Conservation (phyloP, 2,329 filamentous ascomycete genomes). For the Fusarium zealandicum region DNA sequence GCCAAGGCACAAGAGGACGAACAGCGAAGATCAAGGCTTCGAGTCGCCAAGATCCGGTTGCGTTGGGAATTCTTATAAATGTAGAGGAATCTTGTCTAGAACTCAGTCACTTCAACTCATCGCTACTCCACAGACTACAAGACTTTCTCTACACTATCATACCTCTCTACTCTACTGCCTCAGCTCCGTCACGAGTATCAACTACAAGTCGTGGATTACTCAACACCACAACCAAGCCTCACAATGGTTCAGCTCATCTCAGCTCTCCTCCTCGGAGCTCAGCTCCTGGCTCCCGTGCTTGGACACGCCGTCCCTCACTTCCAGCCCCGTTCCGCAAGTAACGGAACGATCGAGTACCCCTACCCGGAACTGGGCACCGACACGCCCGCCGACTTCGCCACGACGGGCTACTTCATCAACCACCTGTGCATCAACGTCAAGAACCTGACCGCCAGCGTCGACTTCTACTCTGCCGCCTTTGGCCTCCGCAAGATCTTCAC, state of each 20-base stretch:
- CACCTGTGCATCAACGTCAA: slow-evolving; percentile 45
- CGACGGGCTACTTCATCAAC: slow-evolving; percentile 47
- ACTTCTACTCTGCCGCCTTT: slow-evolving; percentile 46
- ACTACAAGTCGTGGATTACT: no score
- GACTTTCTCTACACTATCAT: no score
- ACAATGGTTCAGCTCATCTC: slow-evolving; percentile 1
- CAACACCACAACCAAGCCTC: not conserved
- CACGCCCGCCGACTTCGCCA: slow-evolving; percentile 41
- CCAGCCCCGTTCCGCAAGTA: not conserved
- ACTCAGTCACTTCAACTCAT: no score
- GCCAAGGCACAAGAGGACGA: not conserved
- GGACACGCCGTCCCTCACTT: slow-evolving; percentile 1
- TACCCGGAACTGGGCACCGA: slow-evolving; percentile 27
- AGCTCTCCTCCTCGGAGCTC: not conserved
- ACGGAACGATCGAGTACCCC: slow-evolving; percentile 4
- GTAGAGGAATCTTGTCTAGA: no score
- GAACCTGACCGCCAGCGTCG: slow-evolving; percentile 42
- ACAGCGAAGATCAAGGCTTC: no score
- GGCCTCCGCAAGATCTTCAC: slow-evolving; percentile 48
- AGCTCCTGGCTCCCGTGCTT: not conserved
- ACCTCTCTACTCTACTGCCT: no score
- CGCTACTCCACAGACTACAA: no score
- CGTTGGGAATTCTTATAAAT: no score
- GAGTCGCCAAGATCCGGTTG: not conserved
- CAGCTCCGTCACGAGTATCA: no score